Evolutionary conservation across 257 asterid genomes (phyloP), one percentile per base, ranked within the genome.

Genomic region (Ilex aquifolium): DNA sequence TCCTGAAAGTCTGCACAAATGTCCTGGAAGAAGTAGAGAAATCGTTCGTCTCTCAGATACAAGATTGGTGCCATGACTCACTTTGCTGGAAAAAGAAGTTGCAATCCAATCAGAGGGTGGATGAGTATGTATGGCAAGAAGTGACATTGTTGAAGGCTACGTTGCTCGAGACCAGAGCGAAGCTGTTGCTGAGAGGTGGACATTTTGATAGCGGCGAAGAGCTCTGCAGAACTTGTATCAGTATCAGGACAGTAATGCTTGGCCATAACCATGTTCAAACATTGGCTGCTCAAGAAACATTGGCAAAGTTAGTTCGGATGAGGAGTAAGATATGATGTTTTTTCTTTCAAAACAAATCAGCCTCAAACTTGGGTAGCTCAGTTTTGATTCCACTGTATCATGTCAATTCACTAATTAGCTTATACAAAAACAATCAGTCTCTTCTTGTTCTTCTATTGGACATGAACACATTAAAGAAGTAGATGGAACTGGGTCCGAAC

Each of bases 21-120:
- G 85, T 81, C 58, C 95, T 91, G 5, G 97, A 91, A 54, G 95
- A 85, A 65, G 91, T 77, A 14, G 97, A 91, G 81, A 88, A 88
- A 66, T 76, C 95, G 3, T 88, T 91, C 17, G 94, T 88, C 50
- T 82, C 90, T 0, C 95, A 81, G 29, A 81, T 86, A 15, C 96
- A 88, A 53, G 89, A 87, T 67, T 86, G 93, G 96, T 77, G 95
- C 69, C 90, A 80, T 6, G 85, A 86, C 5, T 88, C 95, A 0
- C 61, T 88, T 21, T 91, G 97, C 83, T 91, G 97, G 96, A 88
- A 81, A 64, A 82, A 85, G 79, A 75, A 73, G 30, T 71, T 77
- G 9, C 91, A 83, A 32, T 65, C 89, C 57, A 79, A 79, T 27
- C 88, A 81, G 63, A 65, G 81, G 49, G 94, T 88, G 62, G 94